A percentile compares a stretch with the other conserved stretches of the same genome.
Conservation (phyloP, 371 early-diverging fungal genomes). For the Mortierella sp. region DNA sequence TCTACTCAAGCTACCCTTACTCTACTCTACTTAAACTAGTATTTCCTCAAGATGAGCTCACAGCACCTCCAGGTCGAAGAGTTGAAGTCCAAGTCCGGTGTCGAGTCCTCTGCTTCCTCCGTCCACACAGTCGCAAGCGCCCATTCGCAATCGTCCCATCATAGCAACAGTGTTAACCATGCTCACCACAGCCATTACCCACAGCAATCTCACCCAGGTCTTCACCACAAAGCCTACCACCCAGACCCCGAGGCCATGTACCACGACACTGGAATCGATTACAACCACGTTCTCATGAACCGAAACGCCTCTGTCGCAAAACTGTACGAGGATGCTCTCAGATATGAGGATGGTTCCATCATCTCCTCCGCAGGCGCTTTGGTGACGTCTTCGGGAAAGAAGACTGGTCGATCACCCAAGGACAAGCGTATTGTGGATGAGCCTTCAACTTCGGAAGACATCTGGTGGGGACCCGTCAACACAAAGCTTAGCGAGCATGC, state of each 20-base stretch:
- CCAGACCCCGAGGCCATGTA: conserved; percentile 46
- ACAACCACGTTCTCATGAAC: conserved; percentile 68
- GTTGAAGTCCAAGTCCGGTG: conserved; percentile 6
- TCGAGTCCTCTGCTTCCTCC: conserved; percentile 23
- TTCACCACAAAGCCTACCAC: conserved; percentile 43
- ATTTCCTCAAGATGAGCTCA: background rate
- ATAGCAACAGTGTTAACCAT: conserved; percentile 6
- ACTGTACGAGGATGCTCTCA: conserved; percentile 95
- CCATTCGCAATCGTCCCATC: conserved; percentile 13
- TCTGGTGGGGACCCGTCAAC: conserved; percentile 99
- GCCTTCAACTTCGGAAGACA: conserved; percentile 77
- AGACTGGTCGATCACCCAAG: conserved; percentile 89
- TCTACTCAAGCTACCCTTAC: background rate
- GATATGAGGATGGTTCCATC: conserved; percentile 88
- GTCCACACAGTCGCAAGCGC: conserved; percentile 18
- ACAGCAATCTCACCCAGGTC: conserved; percentile 42
- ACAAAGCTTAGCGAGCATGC: conserved; percentile 87
- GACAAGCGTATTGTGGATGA: conserved; percentile 99
- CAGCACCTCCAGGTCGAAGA: conserved; percentile 20
- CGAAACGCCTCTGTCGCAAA: conserved; percentile 83
- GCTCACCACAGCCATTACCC: conserved; percentile 33
- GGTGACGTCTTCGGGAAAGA: conserved; percentile 90
- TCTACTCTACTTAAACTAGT: background rate
- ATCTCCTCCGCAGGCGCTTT: conserved; percentile 93
- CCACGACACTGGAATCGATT: conserved; percentile 58